Evolutionary conservation across 345 rosid species (phyloP).

Genomic region (Nasturtium officinale): DNA sequence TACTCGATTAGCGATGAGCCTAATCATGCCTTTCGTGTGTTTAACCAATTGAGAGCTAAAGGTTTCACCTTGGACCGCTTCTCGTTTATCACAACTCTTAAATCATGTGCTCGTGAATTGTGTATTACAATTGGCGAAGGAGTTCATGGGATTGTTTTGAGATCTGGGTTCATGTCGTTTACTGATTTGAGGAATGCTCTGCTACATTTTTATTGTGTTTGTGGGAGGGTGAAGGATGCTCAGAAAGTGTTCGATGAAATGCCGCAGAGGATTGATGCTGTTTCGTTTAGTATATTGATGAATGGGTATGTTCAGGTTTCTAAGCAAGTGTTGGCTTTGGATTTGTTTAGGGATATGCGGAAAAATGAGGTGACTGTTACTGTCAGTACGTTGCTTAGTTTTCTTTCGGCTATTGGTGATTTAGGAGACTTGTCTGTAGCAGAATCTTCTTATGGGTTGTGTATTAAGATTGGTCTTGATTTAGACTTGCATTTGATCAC

Average conservation of each 20-base stretch:
- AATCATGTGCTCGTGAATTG: slow-evolving; percentile 50
- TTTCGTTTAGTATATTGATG: slow-evolving; percentile 65
- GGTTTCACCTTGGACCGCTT: slow-evolving; percentile 55
- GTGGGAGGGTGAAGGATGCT: slow-evolving; percentile 46
- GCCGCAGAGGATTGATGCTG: slow-evolving; percentile 49
- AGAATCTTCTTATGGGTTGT: slow-evolving; percentile 52
- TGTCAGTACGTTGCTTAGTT: slow-evolving; percentile 50
- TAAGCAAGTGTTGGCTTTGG: slow-evolving; percentile 38
- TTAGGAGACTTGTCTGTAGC: slow-evolving; percentile 46
- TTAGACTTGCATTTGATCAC: slow-evolving; percentile 50
- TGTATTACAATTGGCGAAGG: slow-evolving; percentile 43
- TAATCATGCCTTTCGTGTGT: slow-evolving; percentile 49
- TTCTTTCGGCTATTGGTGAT: slow-evolving; percentile 49
- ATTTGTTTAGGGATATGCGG: slow-evolving; percentile 49
- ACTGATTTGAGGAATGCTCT: slow-evolving; percentile 56
- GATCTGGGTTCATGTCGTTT: slow-evolving; percentile 52
- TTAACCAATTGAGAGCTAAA: slow-evolving; percentile 57
- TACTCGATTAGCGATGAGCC: slow-evolving; percentile 57
- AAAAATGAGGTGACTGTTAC: slow-evolving; percentile 35
- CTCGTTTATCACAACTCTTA: slow-evolving; percentile 60
- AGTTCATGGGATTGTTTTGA: slow-evolving; percentile 57
- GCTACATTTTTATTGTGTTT: slow-evolving; percentile 49
- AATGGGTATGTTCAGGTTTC: slow-evolving; percentile 50
- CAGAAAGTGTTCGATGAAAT: slow-evolving; percentile 63
- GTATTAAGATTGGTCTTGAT: slow-evolving; percentile 52